Evolutionary conservation across 768 basidiomycete genomes (phyloP).

Genomic region (Suillus sp.): DNA sequence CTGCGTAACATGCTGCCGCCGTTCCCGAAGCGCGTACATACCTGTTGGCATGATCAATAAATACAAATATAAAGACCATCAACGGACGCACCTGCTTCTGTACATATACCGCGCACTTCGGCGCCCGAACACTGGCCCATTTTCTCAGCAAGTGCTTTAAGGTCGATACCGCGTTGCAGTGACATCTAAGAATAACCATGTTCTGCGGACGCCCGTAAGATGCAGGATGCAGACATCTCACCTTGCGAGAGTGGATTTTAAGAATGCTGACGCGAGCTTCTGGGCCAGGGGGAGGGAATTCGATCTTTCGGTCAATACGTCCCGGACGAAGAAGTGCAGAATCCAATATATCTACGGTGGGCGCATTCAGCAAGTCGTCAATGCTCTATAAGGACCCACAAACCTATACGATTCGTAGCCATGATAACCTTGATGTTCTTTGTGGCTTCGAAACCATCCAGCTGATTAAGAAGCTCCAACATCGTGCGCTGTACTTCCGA

Average conservation of each 20-base stretch:
- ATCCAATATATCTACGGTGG: conserved; percentile 80
- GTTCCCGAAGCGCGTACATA: conserved; percentile 96
- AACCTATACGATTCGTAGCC: conserved; percentile 97
- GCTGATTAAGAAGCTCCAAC: conserved; percentile 85
- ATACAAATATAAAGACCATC: neutral
- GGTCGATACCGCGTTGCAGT: conserved; percentile 94
- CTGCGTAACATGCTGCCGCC: conserved; percentile 95
- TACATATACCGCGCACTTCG: conserved; percentile 96
- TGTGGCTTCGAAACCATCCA: conserved; percentile 84
- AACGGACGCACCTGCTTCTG: conserved; percentile 77
- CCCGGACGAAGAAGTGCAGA: conserved; percentile 91
- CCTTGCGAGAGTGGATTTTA: conserved; percentile 95
- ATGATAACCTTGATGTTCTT: conserved; percentile 91
- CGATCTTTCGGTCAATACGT: conserved; percentile 96
- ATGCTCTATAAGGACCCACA: conserved; percentile 14
- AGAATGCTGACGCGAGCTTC: conserved; percentile 97
- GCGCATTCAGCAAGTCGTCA: neutral
- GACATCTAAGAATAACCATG: conserved; percentile 69
- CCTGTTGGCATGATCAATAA: conserved; percentile 43
- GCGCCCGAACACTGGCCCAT: conserved; percentile 99
- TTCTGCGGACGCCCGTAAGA: conserved; percentile 2
- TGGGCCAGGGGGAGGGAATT: conserved; percentile 97
- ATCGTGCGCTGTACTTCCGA: conserved; percentile 91
- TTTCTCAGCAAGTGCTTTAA: conserved; percentile 95
- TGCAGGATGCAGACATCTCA: conserved; percentile 26